Evolutionary conservation across 2,329 filamentous ascomycete genomes (phyloP), one percentile per base, ranked within the genome.

Genomic region (Fonsecaea multimorphosa): DNA sequence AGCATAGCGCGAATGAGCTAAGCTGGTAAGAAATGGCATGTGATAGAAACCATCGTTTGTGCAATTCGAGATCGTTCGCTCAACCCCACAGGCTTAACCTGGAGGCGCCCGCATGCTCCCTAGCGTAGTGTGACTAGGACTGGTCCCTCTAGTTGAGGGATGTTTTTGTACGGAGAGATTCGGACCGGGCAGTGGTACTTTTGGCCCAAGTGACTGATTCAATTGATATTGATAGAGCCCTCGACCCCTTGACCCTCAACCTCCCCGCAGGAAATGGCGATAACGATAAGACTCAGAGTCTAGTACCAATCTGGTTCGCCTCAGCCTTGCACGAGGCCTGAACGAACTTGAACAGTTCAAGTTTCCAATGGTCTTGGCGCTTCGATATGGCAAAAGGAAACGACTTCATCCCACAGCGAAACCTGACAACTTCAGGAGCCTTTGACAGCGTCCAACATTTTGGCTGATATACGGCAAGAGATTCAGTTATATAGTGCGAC

Each of bases 331-430:
- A 12, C 32, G 6, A 9, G 32, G 32, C 32, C 29, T 8, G 8
- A 4, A 3, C 29, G 29, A 4, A 31, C 8, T 31, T 31, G 3
- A 4, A 31, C 8, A 8, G 3, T 31, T 31, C 3, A 89, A n/a
- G n/a, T n/a, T n/a, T n/a, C n/a, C n/a, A n/a, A n/a, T n/a, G n/a
- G n/a, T 81, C 79, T 31, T 31, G 29, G 29, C 29, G 29, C 29
- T 4, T 3, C 29, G 8, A 31, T 31, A 31, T 8, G 29, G 29
- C 29, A 31, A 31, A 34, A 31, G 29, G 8, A 31, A 31, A 31
- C 29, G 8, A 31, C 29, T 31, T 8, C 8, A 4, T 8, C 8
- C 8, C 29, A 31, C 8, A 8, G 29, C 8, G 29, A 31, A 3
- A 31, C 29, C 29, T 31, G 29, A 31, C 29, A 3, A 31, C 29